Conservation (phyloP, 768 basidiomycete species). For the Amanita polypyramis region DNA sequence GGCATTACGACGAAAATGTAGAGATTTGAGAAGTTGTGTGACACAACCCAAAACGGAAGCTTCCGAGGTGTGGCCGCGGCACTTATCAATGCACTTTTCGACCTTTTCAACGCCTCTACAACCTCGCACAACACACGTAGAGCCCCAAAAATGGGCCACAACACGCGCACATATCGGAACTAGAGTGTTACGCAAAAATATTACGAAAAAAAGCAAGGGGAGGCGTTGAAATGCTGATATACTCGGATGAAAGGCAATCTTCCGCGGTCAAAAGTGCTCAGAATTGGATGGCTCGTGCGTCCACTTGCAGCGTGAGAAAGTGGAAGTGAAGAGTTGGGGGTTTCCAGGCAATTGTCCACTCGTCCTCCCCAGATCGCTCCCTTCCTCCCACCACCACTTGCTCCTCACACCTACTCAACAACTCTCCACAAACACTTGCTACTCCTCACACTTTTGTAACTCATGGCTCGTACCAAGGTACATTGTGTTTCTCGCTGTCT, state of each 20-base stretch:
- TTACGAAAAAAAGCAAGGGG: conserved; percentile 10
- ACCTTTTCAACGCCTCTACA: conserved; percentile 4
- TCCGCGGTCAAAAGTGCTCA: conserved; percentile 39
- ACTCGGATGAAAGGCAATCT: conserved; percentile 30
- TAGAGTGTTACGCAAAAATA: conserved; percentile 10
- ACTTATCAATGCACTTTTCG: not conserved
- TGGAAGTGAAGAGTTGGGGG: conserved; percentile 26
- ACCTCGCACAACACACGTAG: not conserved
- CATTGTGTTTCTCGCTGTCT: conserved; percentile 11
- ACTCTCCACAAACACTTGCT: conserved; percentile 10
- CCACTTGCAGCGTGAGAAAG: conserved; percentile 37
- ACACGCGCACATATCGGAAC: not conserved
- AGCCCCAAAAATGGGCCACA: not conserved
- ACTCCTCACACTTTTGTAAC: conserved; percentile 13
- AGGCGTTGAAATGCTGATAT: conserved; percentile 17
- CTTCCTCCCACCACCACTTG: conserved; percentile 28
- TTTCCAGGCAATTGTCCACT: conserved; percentile 23
- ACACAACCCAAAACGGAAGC: conserved; percentile 7
- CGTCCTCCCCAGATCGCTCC: conserved; percentile 20
- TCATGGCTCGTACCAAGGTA: conserved; percentile 89
- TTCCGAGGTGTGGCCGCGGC: conserved; percentile 2
- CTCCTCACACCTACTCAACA: conserved; percentile 17
- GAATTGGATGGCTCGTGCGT: conserved; percentile 42
- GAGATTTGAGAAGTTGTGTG: not conserved
- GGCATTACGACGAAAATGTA: not conserved